Evolutionary conservation across 768 basidiomycete genomes (phyloP).

Genomic region (Clitopilus hobsonii): DNA sequence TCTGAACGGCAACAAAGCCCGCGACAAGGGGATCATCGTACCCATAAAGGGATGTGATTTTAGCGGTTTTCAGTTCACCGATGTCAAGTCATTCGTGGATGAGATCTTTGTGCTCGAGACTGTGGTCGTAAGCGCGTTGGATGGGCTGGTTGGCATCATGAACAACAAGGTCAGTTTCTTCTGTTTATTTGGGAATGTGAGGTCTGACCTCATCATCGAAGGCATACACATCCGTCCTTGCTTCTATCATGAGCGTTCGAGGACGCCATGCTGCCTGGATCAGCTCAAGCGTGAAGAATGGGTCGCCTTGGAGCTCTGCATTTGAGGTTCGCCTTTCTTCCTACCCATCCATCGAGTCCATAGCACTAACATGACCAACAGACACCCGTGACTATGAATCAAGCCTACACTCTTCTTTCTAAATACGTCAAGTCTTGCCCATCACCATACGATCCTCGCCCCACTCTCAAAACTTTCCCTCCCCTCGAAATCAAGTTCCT

Average conservation of each 20-base stretch:
- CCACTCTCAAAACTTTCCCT: slow-evolving; percentile 9
- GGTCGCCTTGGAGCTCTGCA: slow-evolving; percentile 51
- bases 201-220: slow-evolving; percentile 10
- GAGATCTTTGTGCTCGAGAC: slow-evolving; percentile 50
- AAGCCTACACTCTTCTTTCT: slow-evolving; percentile 34
- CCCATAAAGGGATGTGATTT: slow-evolving; percentile 51
- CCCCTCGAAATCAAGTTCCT: slow-evolving; percentile 17
- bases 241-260: slow-evolving; percentile 56
- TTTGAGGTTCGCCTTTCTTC: slow-evolving; percentile 41
- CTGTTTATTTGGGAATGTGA: neutral
- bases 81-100: slow-evolving; percentile 43
- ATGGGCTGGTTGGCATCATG: slow-evolving; percentile 48
- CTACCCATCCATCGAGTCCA: neutral
- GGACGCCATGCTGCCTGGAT: slow-evolving; percentile 66
- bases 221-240: slow-evolving; percentile 48
- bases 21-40: slow-evolving; percentile 30
- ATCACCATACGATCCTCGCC: slow-evolving; percentile 26
- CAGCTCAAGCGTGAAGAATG: slow-evolving; percentile 40
- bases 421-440: slow-evolving; percentile 54
- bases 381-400: slow-evolving; percentile 35
- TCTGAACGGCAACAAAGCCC: no score
- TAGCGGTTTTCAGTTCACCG: slow-evolving; percentile 12
- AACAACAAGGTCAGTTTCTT: slow-evolving; percentile 29
- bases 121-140: slow-evolving; percentile 53
- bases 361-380: slow-evolving; percentile 8